Conservation (phyloP, 129 eudicot genomes). For the Helianthus annuus region HanXRQr2.0-SUNRISE NC_035447.2:114382685-114383184, state of each 20-base stretch:
- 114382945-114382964: constrained; percentile 27
- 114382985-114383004: constrained; percentile 4
- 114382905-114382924: constrained; percentile 3
- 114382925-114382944: constrained; percentile 16
- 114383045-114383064: constrained; percentile 38
- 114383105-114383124: constrained; percentile 29
- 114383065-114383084: constrained; percentile 14
- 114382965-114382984: constrained; percentile 14
- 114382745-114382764: constrained; percentile 55
- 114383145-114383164: too few relatives aligned
- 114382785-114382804: constrained; percentile 38
- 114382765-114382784: constrained; percentile 47
- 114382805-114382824: constrained; percentile 39
- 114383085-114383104: constrained; percentile 31
- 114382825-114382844: constrained; percentile 15
- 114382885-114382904: constrained; percentile 15
- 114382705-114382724: constrained; percentile 83
- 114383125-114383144: constrained; percentile 5
- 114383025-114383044: constrained; percentile 24
- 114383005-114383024: constrained; percentile 26
- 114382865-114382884: neutral
- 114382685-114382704: constrained; percentile 52
- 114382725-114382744: constrained; percentile 56
- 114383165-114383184: neutral
- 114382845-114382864: constrained; percentile 27